Percentiles rank a stretch among this genome's conserved stretches.
phyloP scores from a whole-genome alignment of 805 yeast genomes.

The Saccharomycopsis fodiens region DNA sequence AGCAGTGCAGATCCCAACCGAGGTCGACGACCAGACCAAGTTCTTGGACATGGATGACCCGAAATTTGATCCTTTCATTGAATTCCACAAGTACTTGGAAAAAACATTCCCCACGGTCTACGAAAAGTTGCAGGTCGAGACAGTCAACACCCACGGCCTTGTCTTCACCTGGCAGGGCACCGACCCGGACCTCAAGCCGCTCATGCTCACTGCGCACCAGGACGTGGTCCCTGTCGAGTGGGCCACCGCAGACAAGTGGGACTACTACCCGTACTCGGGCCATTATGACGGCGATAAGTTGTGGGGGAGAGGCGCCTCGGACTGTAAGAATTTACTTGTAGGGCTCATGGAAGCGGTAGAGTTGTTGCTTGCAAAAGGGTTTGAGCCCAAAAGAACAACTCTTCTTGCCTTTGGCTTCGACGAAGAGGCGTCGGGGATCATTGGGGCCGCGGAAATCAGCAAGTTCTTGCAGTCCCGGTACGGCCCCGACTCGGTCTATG shows the following conservation, averaged over 20 bases:
- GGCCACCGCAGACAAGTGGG: slow-evolving; percentile 52
- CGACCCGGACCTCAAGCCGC: slow-evolving; percentile 45
- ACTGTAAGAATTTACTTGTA: slow-evolving; percentile 64
- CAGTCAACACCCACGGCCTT: slow-evolving; percentile 56
- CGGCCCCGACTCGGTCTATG: slow-evolving; percentile 53
- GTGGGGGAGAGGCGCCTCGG: slow-evolving; percentile 75
- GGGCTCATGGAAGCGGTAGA: slow-evolving; percentile 62
- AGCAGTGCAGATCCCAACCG: slow-evolving; percentile 62
- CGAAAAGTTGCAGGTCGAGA: slow-evolving; percentile 39
- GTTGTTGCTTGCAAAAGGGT: slow-evolving; percentile 40
- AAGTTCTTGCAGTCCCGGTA: slow-evolving; percentile 41
- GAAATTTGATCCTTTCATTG: slow-evolving; percentile 39
- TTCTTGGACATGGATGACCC: slow-evolving; percentile 42
- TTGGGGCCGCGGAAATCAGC: slow-evolving; percentile 53
- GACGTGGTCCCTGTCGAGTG: slow-evolving; percentile 74
- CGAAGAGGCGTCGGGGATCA: slow-evolving; percentile 62
- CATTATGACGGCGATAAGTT: slow-evolving; percentile 56
- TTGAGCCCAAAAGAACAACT: slow-evolving; percentile 54
- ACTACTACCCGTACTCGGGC: slow-evolving; percentile 58
- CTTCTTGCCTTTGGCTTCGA: slow-evolving; percentile 69
- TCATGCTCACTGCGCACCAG: slow-evolving; percentile 67
- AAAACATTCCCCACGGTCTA: slow-evolving; percentile 48
- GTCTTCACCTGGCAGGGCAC: slow-evolving; percentile 59
- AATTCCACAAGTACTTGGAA: slow-evolving; percentile 47
- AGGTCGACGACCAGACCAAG: slow-evolving; percentile 46